Evolutionary conservation across 176 grass and related monocot genomes (phyloP), one percentile per base, ranked within the genome.

Genomic region (Oryza nivara): DNA sequence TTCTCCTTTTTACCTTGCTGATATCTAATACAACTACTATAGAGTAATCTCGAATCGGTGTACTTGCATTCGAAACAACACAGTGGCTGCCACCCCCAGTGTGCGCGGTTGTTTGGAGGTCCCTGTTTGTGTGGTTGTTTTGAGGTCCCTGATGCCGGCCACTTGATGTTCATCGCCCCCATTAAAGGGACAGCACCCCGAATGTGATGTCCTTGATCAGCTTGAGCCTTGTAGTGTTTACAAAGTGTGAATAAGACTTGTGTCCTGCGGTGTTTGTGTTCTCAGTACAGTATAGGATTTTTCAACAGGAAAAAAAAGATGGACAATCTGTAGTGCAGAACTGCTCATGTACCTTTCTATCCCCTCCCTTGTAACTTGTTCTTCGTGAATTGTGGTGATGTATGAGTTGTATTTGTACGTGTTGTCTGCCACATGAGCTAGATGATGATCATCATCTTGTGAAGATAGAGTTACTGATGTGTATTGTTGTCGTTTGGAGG

Each of bases 171-270:
- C 54, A 40, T 69, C 38, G 73, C 68, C 49, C 73, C 70, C 30
- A 80, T 84, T 69, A 71, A 25, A 76, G 84, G 81, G 85, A 65
- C 65, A 75, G 61, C 70, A 83, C 74, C 64, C 47, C 63, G 30
- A 56, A 41, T 65, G 80, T 28, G 41, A 1, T 66, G 40, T 64
- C 85, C 75, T 46, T 56, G 51, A 87, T 75, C 75, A 56, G 41
- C 81, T 52, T 23, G 58, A 63, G 58, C 58, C 9, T 63, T 72
- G 65, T 54, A 40, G 65, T 83, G 84, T 79, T 49, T 71, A 36
- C 80, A 75, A 70, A 80, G 80, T 87, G 88, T 79, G 68, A 83
- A 63, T 79, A 83, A 78, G 75, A 80, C 78, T 77, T 73, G 8
- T 68, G 23, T 35, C 30, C 30, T 83, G 40, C 40, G 74, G 73